Percentiles rank a stretch among this genome's conserved stretches.
Evolutionary conservation across 805 yeast genomes (phyloP).

Genomic region (Candida morakotiae): DNA sequence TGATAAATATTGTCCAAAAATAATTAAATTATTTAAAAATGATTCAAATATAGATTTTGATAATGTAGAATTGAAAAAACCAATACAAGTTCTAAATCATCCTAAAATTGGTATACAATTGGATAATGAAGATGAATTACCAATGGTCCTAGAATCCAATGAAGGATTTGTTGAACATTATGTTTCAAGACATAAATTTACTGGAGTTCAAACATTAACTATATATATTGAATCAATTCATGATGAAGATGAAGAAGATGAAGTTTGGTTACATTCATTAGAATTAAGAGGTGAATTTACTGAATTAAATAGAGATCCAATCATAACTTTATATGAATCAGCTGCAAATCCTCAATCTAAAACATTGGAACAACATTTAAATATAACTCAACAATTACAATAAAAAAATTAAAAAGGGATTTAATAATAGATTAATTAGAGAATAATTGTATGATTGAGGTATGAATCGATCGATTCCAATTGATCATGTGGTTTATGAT

Average conservation of each 20-base stretch:
- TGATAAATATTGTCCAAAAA: constrained; percentile 61
- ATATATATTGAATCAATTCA: constrained; percentile 63
- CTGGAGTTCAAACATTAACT: constrained; percentile 64
- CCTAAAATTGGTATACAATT: constrained; percentile 59
- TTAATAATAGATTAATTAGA: too few relatives aligned
- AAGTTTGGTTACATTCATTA: constrained; percentile 57
- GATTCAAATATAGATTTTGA: constrained; percentile 69
- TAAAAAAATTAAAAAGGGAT: too few relatives aligned
- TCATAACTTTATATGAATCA: constrained; percentile 76
- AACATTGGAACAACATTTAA: constrained; percentile 5
- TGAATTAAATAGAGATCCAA: constrained; percentile 60
- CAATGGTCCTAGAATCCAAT: constrained; percentile 27
- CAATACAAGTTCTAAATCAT: constrained; percentile 53
- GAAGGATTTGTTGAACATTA: constrained; percentile 73
- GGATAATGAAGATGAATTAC: constrained; percentile 36
- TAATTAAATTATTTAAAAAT: constrained; percentile 71
- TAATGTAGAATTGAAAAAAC: constrained; percentile 43
- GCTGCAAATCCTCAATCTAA: constrained; percentile 76
- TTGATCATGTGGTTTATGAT: too few relatives aligned
- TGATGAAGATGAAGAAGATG: constrained; percentile 45
- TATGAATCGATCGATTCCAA: too few relatives aligned
- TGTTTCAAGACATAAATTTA: constrained; percentile 69
- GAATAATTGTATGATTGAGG: too few relatives aligned
- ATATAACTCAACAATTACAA: not conserved
- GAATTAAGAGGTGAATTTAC: constrained; percentile 76